These are phyloP conservation scores for Candida methanosorbosa DNA, from an alignment of 805 yeast species.

Conservation along the genomic window DNA sequence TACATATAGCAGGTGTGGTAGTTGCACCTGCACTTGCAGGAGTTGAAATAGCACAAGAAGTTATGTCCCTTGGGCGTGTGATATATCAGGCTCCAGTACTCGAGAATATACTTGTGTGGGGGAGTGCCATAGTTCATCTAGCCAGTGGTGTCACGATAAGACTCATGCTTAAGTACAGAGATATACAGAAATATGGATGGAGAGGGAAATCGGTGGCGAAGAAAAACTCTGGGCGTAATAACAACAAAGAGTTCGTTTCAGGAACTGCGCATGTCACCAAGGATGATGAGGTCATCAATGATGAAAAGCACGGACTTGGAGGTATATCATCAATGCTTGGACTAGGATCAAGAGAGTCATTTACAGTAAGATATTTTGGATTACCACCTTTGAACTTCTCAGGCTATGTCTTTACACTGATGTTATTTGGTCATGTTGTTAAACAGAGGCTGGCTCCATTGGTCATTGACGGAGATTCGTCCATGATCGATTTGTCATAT, in stretches of 20 bases:
- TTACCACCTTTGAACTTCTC: constrained; percentile 49
- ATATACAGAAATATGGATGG: constrained; percentile 8
- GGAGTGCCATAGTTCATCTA: constrained; percentile 40
- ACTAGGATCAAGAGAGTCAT: constrained; percentile 40
- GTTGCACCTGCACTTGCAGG: constrained; percentile 43
- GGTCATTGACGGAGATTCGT: constrained; percentile 56
- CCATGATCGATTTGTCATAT: constrained; percentile 43
- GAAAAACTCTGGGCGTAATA: constrained; percentile 15
- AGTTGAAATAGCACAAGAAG: constrained; percentile 36
- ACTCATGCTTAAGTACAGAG: constrained; percentile 21
- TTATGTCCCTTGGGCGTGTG: constrained; percentile 51
- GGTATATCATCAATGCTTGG: constrained; percentile 52
- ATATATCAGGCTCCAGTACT: constrained; percentile 47
- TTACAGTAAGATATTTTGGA: constrained; percentile 35
- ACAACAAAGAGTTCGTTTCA: background rate
- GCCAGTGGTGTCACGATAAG: constrained; percentile 43
- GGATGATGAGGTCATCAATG: constrained; percentile 10
- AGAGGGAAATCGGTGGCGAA: too few relatives aligned
- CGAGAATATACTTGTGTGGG: constrained; percentile 41
- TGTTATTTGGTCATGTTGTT: constrained; percentile 36
- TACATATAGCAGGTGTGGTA: constrained; percentile 50
- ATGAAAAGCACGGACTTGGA: constrained; percentile 49
- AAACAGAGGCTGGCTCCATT: constrained; percentile 43
- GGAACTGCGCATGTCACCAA: background rate
- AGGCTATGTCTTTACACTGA: constrained; percentile 45